Base-by-base conservation (phyloP, 78 protist species). In the Dictyostelium brefeldianum region DNA sequence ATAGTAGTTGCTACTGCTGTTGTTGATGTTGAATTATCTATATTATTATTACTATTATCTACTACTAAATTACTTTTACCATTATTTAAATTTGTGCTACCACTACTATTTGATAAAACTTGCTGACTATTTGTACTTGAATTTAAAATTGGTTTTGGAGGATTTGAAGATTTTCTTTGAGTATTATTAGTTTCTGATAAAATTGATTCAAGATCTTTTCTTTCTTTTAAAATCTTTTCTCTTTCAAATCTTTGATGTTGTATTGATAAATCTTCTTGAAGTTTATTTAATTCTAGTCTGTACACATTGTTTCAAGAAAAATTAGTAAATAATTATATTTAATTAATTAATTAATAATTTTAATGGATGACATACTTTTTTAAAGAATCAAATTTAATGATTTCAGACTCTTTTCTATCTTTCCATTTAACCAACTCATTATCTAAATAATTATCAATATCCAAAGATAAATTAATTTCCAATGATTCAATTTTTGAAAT, bases 191-290 rank as follows among this genome's bases (percentile, higher is more conserved):
- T 36, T 67, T 67, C 75, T 6, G 47, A 67, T 31, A 67, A 67
- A 29, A 31, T 11, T 25, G 22, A 25, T 62, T 62, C 18, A 10
- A 65, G 80, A 41, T 47, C 62, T 25, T 31, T 31, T 57, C 92
- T 27, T 51, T 85, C 92, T 46, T 47, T 56, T 25, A 75, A 6
- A n/a, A 78, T 78, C 54, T 85, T 85, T 9, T 85, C 92, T 50
- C 92, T 51, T 62, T 85, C 92, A 62, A 57, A 67, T 48, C 51
- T 73, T 56, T 85, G 80, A 71, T 59, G 75, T 18, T 43, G 74
- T 22, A 22, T n/a, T 46, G 83, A 54, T 62, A 85, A 59, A 22
- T 85, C 92, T 20, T 85, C 92, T 62, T 85, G 82, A n/a, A 85
- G 73, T 48, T 62, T 85, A 43, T 56, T 43, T 1, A 85, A 46